These are phyloP conservation scores for Calonectria fujianensis DNA, from an alignment of 2,329 filamentous ascomycete species.

Conservation along the genomic window DNA sequence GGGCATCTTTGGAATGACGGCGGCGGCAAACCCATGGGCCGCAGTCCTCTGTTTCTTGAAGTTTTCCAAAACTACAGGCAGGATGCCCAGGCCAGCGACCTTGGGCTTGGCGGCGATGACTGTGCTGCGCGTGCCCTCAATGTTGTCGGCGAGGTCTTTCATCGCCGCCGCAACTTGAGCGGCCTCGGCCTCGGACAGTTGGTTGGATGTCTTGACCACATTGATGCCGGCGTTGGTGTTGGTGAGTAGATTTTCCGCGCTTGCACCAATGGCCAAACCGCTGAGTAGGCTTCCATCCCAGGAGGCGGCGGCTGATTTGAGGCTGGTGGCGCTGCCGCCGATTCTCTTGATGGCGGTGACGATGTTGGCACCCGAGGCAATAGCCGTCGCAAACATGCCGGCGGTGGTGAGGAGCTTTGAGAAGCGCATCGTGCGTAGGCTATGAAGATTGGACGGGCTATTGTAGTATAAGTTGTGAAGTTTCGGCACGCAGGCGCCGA, in stretches of 20 bases:
- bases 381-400: constrained; percentile 50
- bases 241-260: constrained; percentile 62
- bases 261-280: constrained; percentile 63
- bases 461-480: not conserved
- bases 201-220: constrained; percentile 60
- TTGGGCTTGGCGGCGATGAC: constrained; percentile 64
- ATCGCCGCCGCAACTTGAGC: constrained; percentile 63
- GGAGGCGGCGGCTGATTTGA: constrained; percentile 59
- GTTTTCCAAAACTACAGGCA: constrained; percentile 65
- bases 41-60: constrained; percentile 64
- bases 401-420: constrained; percentile 49
- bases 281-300: constrained; percentile 64
- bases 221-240: constrained; percentile 63
- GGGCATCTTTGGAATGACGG: constrained; percentile 65
- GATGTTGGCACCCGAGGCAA: constrained; percentile 61
- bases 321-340: constrained; percentile 56
- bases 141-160: constrained; percentile 58
- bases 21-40: constrained; percentile 61
- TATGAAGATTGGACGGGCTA: not conserved
- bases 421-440: constrained; percentile 49
- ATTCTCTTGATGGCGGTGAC: constrained; percentile 60
- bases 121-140: constrained; percentile 62
- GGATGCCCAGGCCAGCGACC: constrained; percentile 65
- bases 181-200: constrained; percentile 62
- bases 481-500: not conserved